Base-by-base conservation (phyloP, 1,284 basidiomycete genomes). In the Ceratobasidium sp. region DNA sequence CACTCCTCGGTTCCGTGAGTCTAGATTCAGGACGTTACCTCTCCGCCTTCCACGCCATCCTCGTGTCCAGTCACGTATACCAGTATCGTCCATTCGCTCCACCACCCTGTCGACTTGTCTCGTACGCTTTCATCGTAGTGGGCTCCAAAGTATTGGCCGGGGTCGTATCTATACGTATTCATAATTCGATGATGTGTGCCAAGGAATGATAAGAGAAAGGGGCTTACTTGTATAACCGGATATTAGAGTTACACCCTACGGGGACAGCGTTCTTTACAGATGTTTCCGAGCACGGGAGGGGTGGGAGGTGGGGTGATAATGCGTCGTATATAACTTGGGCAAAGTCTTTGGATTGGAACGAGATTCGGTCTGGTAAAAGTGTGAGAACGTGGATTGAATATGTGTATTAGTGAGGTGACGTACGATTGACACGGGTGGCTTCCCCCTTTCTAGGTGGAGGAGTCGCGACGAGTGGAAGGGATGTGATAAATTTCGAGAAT, bases 31-130 rank as follows among this genome's bases (percentile, higher is more conserved):
- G 49, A 13, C 2, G 80, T 46, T 63, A 92, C 92, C 86, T 94
- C 91, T 20, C 94, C 94, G 20, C 94, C 94, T 83, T 90, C 87
- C 0, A 94, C 91, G 12, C 91, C 92, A 82, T 94, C 91, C 81
- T 94, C 91, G 3, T 84, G 83, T 0, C 94, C 93, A 10, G 91
- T 91, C 55, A 96, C 84, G 83, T 95, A 96, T 51, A 95, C 87
- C 63, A 96, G 84, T 28, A 96, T 84, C 0, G 94, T 96, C 94
- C 94, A 96, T 83, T 93, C 92, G 67, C 92, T 91, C 82, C 80
- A 81, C 46, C 61, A 61, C 58, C 72, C 71, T 3, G 71, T 58
- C n/a, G 61, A 69, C 60, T 18, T 44, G 64, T 83, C 89, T 88
- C 9, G 88, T 86, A 92, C 89, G 23, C 90, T 89, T 81, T 94